Base-by-base conservation (phyloP, 495 filamentous ascomycete species). In the Xylaria bambusicola region DNA sequence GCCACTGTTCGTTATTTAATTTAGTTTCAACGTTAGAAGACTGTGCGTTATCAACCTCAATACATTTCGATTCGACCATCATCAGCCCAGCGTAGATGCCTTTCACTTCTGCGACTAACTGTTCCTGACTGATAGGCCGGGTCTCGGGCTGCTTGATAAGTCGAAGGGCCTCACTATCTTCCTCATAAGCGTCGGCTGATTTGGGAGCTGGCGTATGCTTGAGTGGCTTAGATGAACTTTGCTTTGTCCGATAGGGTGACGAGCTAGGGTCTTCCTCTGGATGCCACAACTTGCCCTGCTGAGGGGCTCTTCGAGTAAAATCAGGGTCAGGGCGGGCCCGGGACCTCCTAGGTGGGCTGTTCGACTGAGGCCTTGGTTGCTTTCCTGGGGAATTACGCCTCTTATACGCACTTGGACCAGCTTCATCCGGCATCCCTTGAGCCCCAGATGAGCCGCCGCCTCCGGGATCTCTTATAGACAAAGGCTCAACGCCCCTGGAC, bases 41-140 rank as follows among this genome's bases (percentile, higher is more conserved):
- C 45, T 88, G 82, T 10, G 82, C 71, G n/a, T 80, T 83, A 69
- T 89, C 85, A 6, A 87, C 78, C 38, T 88, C 83, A 1, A 87
- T 85, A 63, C 86, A 90, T 63, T 88, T 90, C 6, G 84, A 80
- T 62, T 92, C 89, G 0, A 89, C 87, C 82, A 88, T 87, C 5
- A 86, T 80, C 1, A 92, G 72, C 0, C 86, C 88, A 3, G 80
- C 79, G 67, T 91, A 91, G n/a, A 91, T 92, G 0, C 74, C 82
- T 58, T 87, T 86, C 2, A 86, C 81, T 62, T 90, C 83, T 13
- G 74, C 73, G 35, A 84, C 79, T 3, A 91, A 70, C 66, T 90
- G 84, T 8, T 88, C 86, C 62, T 88, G 82, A 23, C 82, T 85
- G 23, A 90, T 88, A 6, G 83, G 78, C 55, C 65, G 75, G 52